These are phyloP conservation scores for Tetrahymena malaccensis DNA, from an alignment of 73 alveolate genomes.

Conservation along the genomic window DNA sequence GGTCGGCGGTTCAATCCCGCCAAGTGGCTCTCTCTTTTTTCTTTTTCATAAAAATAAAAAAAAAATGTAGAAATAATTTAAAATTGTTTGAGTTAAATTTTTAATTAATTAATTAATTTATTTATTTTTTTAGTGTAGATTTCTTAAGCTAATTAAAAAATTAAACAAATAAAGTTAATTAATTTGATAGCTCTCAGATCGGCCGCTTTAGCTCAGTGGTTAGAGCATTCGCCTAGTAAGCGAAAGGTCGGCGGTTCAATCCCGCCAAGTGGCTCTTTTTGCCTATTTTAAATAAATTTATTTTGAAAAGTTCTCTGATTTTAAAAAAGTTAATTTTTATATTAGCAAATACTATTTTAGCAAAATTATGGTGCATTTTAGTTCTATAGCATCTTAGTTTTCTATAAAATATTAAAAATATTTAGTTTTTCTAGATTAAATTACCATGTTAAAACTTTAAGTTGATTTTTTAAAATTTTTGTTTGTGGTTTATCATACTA, in stretches of 20 bases:
- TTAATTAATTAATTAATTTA: neutral
- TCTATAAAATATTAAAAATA: neutral
- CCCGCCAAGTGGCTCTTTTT: neutral
- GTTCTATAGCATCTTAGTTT: neutral
- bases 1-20: neutral
- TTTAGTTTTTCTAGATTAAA: no score
- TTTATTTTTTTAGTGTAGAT: neutral
- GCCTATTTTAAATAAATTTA: neutral
- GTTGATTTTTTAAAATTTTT: neutral
- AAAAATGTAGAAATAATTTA: neutral
- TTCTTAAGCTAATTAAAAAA: neutral
- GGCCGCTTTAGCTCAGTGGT: neutral
- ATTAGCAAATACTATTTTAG: no score
- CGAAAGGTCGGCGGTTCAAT: neutral
- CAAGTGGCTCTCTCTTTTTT: neutral
- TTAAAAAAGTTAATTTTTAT: no score
- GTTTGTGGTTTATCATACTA: neutral
- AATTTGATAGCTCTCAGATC: neutral
- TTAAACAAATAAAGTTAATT: neutral
- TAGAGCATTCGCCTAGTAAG: neutral
- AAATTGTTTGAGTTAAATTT: neutral
- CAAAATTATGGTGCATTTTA: no score
- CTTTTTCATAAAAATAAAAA: neutral
- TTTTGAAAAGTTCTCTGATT: neutral
- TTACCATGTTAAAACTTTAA: neutral